Evolutionary conservation across 495 filamentous ascomycete species (phyloP).

Genomic region (Podospora didyma): DNA sequence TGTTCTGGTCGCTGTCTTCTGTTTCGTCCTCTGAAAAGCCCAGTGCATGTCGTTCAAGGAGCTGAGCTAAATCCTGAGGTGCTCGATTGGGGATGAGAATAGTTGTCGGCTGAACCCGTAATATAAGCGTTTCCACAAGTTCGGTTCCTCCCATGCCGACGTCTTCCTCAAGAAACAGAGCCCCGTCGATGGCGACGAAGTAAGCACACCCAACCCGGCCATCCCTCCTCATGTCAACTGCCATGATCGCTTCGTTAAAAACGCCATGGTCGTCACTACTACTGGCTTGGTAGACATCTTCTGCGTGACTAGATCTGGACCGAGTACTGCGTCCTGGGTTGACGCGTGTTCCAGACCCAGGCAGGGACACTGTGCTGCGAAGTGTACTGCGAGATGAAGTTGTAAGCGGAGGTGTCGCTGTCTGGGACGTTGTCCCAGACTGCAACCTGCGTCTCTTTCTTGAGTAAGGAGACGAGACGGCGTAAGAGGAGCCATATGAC

Average conservation of each 20-base stretch:
- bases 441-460: background rate
- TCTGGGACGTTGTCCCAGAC: background rate
- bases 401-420: background rate
- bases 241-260: conserved; percentile 76
- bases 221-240: conserved; percentile 68
- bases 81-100: conserved; percentile 69
- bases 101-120: conserved; percentile 75
- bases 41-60: conserved; percentile 41
- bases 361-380: background rate
- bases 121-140: conserved; percentile 68
- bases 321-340: background rate
- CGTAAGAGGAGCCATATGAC: background rate
- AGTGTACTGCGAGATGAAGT: background rate
- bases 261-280: conserved; percentile 40
- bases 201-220: conserved; percentile 83
- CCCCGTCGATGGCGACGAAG: conserved; percentile 72
- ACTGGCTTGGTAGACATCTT: background rate
- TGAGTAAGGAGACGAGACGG: background rate
- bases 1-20: conserved; percentile 16
- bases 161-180: conserved; percentile 77
- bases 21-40: conserved; percentile 26
- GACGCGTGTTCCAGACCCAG: background rate
- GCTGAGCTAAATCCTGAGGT: conserved; percentile 54
- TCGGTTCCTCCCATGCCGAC: conserved; percentile 66
- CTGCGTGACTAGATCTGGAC: background rate